phyloP scores from a whole-genome alignment of 2,329 filamentous ascomycete species.

The Diplodia scrobiculata region DNA sequence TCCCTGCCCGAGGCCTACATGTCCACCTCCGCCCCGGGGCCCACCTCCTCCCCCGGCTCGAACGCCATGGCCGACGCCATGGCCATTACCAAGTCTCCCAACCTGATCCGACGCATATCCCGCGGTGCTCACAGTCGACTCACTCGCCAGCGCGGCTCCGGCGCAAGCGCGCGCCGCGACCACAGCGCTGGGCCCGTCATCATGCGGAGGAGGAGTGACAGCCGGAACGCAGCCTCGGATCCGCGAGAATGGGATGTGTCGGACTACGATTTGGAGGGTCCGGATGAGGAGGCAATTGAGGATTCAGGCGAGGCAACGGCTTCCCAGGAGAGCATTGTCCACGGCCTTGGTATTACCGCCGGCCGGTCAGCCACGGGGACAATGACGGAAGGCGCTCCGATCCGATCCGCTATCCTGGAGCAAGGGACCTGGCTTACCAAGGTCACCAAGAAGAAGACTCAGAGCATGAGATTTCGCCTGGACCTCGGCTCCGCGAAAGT shows the following conservation, averaged over 20 bases:
- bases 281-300: constrained; percentile 54
- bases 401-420: constrained; percentile 74
- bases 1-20: constrained; percentile 74
- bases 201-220: constrained; percentile 83
- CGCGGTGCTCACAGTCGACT: constrained; percentile 73
- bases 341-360: constrained; percentile 49
- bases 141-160: constrained; percentile 70
- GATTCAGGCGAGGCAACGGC: constrained; percentile 43
- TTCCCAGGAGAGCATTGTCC: constrained; percentile 38
- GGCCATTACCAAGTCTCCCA: constrained; percentile 61
- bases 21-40: constrained; percentile 47
- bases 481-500: constrained; percentile 85
- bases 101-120: constrained; percentile 81
- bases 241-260: constrained; percentile 48
- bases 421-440: constrained; percentile 79
- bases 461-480: constrained; percentile 73
- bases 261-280: constrained; percentile 57
- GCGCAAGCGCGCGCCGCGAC: constrained; percentile 72
- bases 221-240: constrained; percentile 66
- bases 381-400: constrained; percentile 60
- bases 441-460: constrained; percentile 82
- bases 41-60: constrained; percentile 59
- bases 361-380: constrained; percentile 31
- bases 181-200: constrained; percentile 88
- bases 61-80: constrained; percentile 66